Percentiles rank a stretch among this genome's conserved stretches.
Evolutionary conservation across 2,329 filamentous ascomycete species (phyloP).

Genomic region (Westerdykella aurantiaca): DNA sequence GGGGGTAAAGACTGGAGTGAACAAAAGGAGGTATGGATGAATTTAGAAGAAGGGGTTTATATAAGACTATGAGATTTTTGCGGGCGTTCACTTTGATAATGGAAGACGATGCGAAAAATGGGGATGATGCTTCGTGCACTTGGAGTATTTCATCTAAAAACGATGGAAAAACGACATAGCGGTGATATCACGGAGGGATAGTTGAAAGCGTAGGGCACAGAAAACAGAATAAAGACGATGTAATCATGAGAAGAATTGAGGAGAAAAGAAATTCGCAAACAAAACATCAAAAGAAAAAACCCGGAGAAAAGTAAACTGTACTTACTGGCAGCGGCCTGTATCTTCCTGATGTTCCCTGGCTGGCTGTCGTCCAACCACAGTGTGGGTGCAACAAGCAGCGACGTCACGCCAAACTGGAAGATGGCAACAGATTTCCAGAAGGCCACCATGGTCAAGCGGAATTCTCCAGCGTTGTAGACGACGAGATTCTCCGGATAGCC

Average conservation of each 20-base stretch:
- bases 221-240: background rate
- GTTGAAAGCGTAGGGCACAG: background rate
- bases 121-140: too few relatives aligned
- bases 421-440: constrained; percentile 35
- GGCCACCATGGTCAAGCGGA: constrained; percentile 30
- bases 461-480: constrained; percentile 36
- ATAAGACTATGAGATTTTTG: too few relatives aligned
- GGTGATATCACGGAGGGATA: background rate
- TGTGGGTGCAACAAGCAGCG: constrained; percentile 27
- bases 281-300: background rate
- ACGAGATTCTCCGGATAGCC: constrained; percentile 25
- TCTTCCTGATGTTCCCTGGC: constrained; percentile 21
- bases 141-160: too few relatives aligned
- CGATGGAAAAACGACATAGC: too few relatives aligned
- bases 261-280: constrained; percentile 1
- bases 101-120: too few relatives aligned
- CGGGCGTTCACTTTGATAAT: too few relatives aligned
- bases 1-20: background rate
- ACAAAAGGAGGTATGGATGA: background rate
- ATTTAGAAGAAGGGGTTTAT: too few relatives aligned
- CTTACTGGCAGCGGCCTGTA: constrained; percentile 28
- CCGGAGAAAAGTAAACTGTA: background rate
- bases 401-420: constrained; percentile 29
- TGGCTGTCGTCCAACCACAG: constrained; percentile 32
- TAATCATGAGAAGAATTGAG: background rate